Evolutionary conservation across 2,329 filamentous ascomycete genomes (phyloP).

Genomic region (Fusarium robinianum): DNA sequence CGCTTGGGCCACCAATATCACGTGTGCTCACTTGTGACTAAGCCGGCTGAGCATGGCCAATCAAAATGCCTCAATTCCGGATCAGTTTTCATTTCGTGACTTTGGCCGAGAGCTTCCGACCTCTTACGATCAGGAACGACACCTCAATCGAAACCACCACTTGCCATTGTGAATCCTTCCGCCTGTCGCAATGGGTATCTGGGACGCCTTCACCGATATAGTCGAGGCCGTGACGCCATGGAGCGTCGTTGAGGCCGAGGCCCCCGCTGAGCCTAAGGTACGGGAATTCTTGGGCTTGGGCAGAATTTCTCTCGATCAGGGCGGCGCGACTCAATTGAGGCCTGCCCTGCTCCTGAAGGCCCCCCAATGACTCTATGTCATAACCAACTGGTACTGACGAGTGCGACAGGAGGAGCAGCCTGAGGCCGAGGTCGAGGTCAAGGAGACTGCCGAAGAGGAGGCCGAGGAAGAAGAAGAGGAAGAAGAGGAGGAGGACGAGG

Average conservation of each 20-base stretch:
- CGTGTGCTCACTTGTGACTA: constrained; percentile 31
- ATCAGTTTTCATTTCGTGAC: constrained; percentile 50
- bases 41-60: constrained; percentile 44
- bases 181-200: constrained; percentile 65
- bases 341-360: constrained; percentile 5
- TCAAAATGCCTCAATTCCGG: constrained; percentile 55
- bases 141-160: constrained; percentile 46
- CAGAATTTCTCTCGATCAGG: constrained; percentile 25
- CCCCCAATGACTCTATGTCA: background rate
- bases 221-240: constrained; percentile 68
- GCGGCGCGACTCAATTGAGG: constrained; percentile 23
- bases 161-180: constrained; percentile 47
- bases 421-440: constrained; percentile 60
- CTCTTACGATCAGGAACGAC: constrained; percentile 44
- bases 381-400: constrained; percentile 21
- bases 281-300: constrained; percentile 30
- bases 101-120: constrained; percentile 50
- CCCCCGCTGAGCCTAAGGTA: constrained; percentile 66
- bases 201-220: constrained; percentile 67
- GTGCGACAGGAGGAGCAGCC: constrained; percentile 44
- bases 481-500: constrained; percentile 54
- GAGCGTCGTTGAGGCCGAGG: constrained; percentile 67
- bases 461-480: constrained; percentile 44
- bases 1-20: constrained; percentile 22
- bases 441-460: constrained; percentile 37